phyloP scores from a whole-genome alignment of 2,329 filamentous ascomycete genomes.

The Epichloe sibirici region DNA sequence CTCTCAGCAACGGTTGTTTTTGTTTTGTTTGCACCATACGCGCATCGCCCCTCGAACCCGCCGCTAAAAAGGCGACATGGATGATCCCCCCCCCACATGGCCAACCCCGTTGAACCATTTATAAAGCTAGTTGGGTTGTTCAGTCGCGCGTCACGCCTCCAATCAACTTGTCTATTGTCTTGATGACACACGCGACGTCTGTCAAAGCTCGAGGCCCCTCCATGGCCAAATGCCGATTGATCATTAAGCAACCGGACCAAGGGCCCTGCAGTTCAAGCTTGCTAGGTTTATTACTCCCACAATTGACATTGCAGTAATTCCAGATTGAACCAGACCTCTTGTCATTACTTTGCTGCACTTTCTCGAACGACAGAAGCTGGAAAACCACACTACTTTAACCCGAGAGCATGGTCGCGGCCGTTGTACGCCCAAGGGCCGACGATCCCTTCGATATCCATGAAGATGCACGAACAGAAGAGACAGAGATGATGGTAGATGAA shows the following conservation, averaged over 20 bases:
- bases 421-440: conserved; percentile 10
- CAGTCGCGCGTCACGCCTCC: conserved; percentile 3
- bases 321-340: background rate
- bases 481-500: conserved; percentile 36
- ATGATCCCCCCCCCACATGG: no score
- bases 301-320: background rate
- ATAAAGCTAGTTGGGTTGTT: no score
- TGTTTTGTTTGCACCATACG: conserved; percentile 19
- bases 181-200: background rate
- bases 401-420: conserved; percentile 4
- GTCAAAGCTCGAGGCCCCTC: background rate
- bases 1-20: conserved; percentile 17
- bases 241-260: background rate
- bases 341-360: no score
- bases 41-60: conserved; percentile 1
- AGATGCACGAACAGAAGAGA: conserved; percentile 37
- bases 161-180: background rate
- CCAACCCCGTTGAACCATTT: no score
- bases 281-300: background rate
- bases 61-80: no score
- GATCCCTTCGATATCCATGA: conserved; percentile 37
- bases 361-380: background rate
- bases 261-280: background rate
- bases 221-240: background rate
- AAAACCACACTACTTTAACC: background rate